A percentile compares a stretch with the other conserved stretches of the same genome.
phyloP scores from a whole-genome alignment of 352 stramenopile species.

The Globisporangium heterothallicum region DNA sequence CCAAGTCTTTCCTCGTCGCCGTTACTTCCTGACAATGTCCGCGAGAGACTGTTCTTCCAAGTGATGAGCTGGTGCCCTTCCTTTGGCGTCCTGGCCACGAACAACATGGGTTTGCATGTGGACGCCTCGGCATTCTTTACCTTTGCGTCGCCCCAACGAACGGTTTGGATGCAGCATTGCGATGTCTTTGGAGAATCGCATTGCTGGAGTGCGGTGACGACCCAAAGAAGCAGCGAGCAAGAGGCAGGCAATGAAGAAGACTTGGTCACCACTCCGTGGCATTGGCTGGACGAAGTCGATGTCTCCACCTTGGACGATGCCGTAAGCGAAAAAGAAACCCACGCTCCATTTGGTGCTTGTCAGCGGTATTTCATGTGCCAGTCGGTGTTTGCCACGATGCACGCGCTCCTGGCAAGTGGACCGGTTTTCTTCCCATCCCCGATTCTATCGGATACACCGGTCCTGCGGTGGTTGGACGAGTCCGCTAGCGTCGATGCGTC shows the following conservation, averaged over 20 bases:
- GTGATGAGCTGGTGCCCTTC: conserved; percentile 38
- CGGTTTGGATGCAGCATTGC: conserved; percentile 35
- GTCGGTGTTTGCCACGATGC: conserved; percentile 24
- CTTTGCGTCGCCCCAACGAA: conserved; percentile 14
- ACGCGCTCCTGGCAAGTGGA: conserved; percentile 11
- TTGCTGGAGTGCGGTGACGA: too few species aligned
- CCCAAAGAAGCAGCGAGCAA: too few species aligned
- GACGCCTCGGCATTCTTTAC: conserved; percentile 24
- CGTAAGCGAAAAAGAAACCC: not conserved
- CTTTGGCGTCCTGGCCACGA: conserved; percentile 32
- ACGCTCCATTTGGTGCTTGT: conserved; percentile 13
- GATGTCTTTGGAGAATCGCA: conserved; percentile 50
- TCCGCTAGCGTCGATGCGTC: conserved; percentile 41
- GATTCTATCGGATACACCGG: conserved; percentile 10
- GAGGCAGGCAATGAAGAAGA: conserved; percentile 12
- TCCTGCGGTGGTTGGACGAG: conserved; percentile 52
- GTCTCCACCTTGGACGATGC: not conserved
- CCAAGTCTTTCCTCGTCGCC: too few species aligned
- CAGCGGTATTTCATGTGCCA: conserved; percentile 28
- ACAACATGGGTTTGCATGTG: conserved; percentile 20
- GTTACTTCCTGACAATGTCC: conserved; percentile 6
- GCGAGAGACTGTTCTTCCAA: conserved; percentile 27
- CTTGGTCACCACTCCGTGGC: conserved; percentile 27
- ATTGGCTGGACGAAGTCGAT: conserved; percentile 44
- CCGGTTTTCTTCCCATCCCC: conserved; percentile 15